Evolutionary conservation across 352 stramenopile species (phyloP).

Genomic region (Globisporangium spiculum): DNA sequence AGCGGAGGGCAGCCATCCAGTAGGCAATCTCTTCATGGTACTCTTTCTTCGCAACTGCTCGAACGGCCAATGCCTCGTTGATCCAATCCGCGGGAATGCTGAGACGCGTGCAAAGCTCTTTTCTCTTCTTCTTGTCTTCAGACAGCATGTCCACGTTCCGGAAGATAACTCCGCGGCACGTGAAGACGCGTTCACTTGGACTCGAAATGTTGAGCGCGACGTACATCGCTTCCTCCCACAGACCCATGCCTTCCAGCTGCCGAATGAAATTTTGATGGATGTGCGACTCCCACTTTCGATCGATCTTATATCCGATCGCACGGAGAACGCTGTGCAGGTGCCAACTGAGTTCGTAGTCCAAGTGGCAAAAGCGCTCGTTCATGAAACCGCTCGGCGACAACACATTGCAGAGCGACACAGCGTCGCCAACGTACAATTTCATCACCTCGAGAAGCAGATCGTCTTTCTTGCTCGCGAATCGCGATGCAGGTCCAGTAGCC

Average conservation of each 20-base stretch:
- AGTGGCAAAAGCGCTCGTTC: constrained; percentile 23
- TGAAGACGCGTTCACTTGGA: constrained; percentile 45
- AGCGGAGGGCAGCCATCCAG: constrained; percentile 63
- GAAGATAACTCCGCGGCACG: constrained; percentile 59
- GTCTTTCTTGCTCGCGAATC: constrained; percentile 40
- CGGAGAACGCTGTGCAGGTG: constrained; percentile 73
- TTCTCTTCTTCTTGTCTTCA: constrained; percentile 31
- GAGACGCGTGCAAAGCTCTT: constrained; percentile 50
- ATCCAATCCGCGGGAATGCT: constrained; percentile 61
- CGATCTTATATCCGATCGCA: constrained; percentile 69
- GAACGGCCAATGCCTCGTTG: constrained; percentile 64
- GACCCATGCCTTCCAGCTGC: constrained; percentile 57
- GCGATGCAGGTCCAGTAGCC: constrained; percentile 30
- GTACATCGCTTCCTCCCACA: constrained; percentile 77
- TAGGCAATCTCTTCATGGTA: constrained; percentile 68
- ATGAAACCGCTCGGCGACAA: constrained; percentile 61
- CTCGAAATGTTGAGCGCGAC: constrained; percentile 77
- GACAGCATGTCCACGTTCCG: constrained; percentile 60
- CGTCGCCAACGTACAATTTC: constrained; percentile 60
- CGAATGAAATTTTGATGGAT: constrained; percentile 82
- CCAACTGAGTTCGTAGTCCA: constrained; percentile 81
- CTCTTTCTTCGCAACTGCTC: constrained; percentile 40
- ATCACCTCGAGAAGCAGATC: constrained; percentile 69
- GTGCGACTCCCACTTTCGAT: constrained; percentile 73
- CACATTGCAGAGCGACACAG: constrained; percentile 50